Percentiles rank a stretch among this genome's conserved stretches.
Evolutionary conservation across 805 yeast species (phyloP).

Genomic region (Lipomyces sp.): DNA sequence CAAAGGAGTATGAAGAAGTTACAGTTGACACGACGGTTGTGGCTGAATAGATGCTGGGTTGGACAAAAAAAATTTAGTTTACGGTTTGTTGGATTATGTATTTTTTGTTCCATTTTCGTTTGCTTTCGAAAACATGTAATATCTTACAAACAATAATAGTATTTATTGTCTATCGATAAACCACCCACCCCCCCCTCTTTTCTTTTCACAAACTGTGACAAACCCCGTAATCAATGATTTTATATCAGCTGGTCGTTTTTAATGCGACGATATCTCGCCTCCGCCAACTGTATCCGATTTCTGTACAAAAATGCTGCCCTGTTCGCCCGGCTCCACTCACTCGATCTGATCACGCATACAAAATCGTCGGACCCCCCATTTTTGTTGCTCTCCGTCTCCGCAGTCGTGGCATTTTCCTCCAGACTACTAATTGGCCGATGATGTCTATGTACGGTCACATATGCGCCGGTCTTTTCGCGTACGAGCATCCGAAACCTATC

Average conservation of each 20-base stretch:
- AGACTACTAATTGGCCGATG: not conserved
- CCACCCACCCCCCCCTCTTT: not conserved
- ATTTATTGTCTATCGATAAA: not conserved
- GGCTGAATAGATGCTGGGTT: slow-evolving; percentile 4
- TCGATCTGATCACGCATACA: not conserved
- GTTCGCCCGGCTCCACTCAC: not conserved
- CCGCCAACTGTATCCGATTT: not conserved
- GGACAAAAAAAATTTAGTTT: slow-evolving; percentile 3
- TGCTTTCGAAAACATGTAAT: not conserved
- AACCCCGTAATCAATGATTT: not conserved
- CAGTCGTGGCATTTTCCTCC: not conserved
- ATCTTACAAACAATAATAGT: not conserved
- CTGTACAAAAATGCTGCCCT: not conserved
- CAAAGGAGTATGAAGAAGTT: slow-evolving; percentile 20
- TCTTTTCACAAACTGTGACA: not conserved
- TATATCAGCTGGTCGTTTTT: not conserved
- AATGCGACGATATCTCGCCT: slow-evolving; percentile 1
- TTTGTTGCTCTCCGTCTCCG: not conserved
- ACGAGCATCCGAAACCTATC: not conserved
- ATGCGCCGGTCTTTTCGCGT: not conserved
- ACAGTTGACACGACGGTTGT: slow-evolving; percentile 12
- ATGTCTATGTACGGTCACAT: not conserved
- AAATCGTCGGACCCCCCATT: not conserved
- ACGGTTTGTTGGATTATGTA: slow-evolving; percentile 4
- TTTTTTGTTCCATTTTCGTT: not conserved